Percentiles rank a stretch among this genome's conserved stretches.
Evolutionary conservation across 1,284 basidiomycete genomes (phyloP).

Genomic region (Hemileia vastatrix): DNA sequence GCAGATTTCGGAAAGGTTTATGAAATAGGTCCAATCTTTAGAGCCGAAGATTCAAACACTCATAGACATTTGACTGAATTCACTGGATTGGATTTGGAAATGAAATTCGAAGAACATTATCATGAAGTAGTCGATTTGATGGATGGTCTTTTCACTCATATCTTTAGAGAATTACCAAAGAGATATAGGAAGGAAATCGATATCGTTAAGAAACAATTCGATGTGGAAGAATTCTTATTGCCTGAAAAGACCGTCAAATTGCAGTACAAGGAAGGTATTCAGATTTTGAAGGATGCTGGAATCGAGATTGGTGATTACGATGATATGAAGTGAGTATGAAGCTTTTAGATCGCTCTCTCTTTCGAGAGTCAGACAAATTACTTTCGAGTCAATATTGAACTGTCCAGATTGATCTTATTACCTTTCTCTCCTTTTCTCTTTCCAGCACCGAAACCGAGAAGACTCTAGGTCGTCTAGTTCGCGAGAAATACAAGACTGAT

Average conservation of each 20-base stretch:
- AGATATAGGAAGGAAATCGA: slow-evolving; percentile 71
- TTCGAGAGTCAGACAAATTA: not conserved
- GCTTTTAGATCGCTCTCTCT: not conserved
- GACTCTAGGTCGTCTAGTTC: slow-evolving; percentile 75
- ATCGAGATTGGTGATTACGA: slow-evolving; percentile 51
- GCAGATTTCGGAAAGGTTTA: slow-evolving; percentile 96
- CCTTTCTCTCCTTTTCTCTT: not conserved
- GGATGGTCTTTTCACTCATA: slow-evolving; percentile 39
- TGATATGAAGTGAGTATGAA: slow-evolving; percentile 88
- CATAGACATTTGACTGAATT: slow-evolving; percentile 98
- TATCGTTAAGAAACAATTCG: slow-evolving; percentile 72
- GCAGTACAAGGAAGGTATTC: slow-evolving; percentile 75
- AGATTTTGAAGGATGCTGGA: slow-evolving; percentile 52
- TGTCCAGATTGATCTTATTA: not conserved
- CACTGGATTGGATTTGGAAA: slow-evolving; percentile 95
- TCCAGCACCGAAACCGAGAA: slow-evolving; percentile 92
- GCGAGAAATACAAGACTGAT: slow-evolving; percentile 88
- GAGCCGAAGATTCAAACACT: slow-evolving; percentile 95
- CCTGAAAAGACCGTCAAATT: slow-evolving; percentile 49
- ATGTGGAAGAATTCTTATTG: slow-evolving; percentile 53
- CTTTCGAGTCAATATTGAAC: too few species aligned
- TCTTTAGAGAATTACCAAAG: slow-evolving; percentile 51
- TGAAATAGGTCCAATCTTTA: slow-evolving; percentile 90
- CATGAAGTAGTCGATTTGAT: slow-evolving; percentile 64
- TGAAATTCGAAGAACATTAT: slow-evolving; percentile 96